These are phyloP conservation scores for Beta corolliflora DNA, from an alignment of 179 eudicot species.

Conservation along the genomic window DNA sequence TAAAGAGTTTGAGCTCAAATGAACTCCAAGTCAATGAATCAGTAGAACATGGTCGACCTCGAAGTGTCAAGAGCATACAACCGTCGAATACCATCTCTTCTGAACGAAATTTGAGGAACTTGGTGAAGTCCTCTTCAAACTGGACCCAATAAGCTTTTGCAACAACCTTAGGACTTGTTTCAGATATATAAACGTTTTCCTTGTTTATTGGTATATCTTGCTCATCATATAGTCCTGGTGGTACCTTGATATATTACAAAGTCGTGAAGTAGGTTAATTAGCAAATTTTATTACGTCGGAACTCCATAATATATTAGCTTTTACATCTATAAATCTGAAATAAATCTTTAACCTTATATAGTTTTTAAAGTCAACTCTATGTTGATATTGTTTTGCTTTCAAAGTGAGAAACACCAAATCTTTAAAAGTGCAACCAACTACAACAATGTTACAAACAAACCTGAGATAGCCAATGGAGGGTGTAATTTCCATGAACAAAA, in stretches of 20 bases:
- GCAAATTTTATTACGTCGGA: too few relatives aligned
- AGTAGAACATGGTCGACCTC: constrained; percentile 36
- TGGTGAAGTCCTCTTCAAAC: constrained; percentile 29
- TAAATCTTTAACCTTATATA: too few relatives aligned
- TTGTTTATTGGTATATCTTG: constrained; percentile 27
- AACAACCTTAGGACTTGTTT: constrained; percentile 33
- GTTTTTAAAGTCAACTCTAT: too few relatives aligned
- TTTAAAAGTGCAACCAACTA: too few relatives aligned
- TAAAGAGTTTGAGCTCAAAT: constrained; percentile 35
- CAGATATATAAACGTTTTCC: constrained; percentile 28
- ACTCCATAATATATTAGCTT: too few relatives aligned
- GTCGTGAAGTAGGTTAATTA: too few relatives aligned
- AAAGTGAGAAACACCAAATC: too few relatives aligned
- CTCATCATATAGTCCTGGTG: constrained; percentile 12
- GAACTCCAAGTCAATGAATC: constrained; percentile 24
- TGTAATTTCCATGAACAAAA: constrained; percentile 33
- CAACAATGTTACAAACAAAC: neutral
- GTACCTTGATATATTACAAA: neutral
- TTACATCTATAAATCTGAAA: too few relatives aligned
- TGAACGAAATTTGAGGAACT: constrained; percentile 35
- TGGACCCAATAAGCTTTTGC: constrained; percentile 32
- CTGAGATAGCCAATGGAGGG: constrained; percentile 40
- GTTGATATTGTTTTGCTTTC: too few relatives aligned
- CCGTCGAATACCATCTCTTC: constrained; percentile 35
- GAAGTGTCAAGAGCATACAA: constrained; percentile 34